Evolutionary conservation across 148 eudicot species (phyloP).

Genomic region (Chenopodium quinoa): DNA sequence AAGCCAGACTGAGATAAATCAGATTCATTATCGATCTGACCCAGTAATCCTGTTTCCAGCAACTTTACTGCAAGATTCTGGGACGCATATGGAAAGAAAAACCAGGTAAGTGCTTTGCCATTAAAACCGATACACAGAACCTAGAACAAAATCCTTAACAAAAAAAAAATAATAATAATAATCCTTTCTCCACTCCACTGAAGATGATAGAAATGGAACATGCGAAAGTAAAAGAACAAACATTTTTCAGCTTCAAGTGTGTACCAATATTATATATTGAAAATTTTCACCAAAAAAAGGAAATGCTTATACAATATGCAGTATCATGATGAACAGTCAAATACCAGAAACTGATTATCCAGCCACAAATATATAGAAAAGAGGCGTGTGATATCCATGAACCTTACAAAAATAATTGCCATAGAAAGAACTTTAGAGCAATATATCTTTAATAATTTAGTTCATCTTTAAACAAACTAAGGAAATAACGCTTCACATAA

Average conservation of each 20-base stretch:
- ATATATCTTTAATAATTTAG: not conserved
- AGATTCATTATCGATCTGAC: conserved; percentile 55
- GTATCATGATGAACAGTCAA: not conserved
- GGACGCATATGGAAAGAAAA: conserved; percentile 12
- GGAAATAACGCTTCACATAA: not conserved
- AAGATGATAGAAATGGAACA: not conserved
- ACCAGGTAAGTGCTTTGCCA: conserved; percentile 1
- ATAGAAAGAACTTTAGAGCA: not conserved
- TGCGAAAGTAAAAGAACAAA: not conserved
- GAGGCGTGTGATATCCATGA: not conserved
- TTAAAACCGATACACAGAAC: not conserved
- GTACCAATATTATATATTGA: not conserved
- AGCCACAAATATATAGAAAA: not conserved
- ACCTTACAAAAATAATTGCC: not conserved
- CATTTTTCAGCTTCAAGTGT: not conserved
- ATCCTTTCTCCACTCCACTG: not conserved
- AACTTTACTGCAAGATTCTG: conserved; percentile 66
- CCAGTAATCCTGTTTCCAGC: conserved; percentile 63
- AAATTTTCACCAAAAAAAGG: not conserved
- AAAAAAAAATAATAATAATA: not conserved
- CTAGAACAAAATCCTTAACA: not conserved
- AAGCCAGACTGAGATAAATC: conserved; percentile 46
- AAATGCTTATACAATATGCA: not conserved
- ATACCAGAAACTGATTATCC: not conserved
- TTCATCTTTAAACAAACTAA: not conserved